These are phyloP conservation scores for Petunia hybrid DNA, from an alignment of 305 asterid species.

Conservation along the genomic window DNA sequence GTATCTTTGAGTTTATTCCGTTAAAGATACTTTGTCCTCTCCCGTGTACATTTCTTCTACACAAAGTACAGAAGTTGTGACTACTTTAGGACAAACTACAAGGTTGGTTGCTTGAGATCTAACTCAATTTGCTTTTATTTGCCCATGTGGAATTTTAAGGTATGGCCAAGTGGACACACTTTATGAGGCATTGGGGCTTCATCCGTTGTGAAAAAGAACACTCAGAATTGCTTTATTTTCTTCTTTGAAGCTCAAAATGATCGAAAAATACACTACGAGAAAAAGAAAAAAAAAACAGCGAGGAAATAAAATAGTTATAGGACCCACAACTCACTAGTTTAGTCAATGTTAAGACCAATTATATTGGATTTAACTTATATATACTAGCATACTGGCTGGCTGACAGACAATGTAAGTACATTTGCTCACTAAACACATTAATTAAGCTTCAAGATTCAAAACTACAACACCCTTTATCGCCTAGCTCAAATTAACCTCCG, in stretches of 20 bases:
- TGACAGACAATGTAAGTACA: too few species aligned
- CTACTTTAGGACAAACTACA: constrained; percentile 20
- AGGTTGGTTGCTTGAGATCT: constrained; percentile 2
- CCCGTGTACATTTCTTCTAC: neutral
- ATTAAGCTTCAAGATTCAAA: too few species aligned
- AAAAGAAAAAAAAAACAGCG: neutral
- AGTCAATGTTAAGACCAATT: neutral
- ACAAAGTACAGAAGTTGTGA: neutral
- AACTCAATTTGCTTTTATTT: neutral
- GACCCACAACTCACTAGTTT: constrained; percentile 26
- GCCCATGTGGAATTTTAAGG: neutral
- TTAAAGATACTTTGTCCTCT: constrained; percentile 26
- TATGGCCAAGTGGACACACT: too few species aligned
- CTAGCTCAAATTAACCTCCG: neutral
- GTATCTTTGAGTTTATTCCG: constrained; percentile 22
- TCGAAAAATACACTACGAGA: neutral
- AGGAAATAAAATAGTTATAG: neutral
- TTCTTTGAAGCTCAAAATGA: neutral
- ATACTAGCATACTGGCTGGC: too few species aligned
- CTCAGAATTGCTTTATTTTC: too few species aligned
- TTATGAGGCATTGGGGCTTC: too few species aligned
- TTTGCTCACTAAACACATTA: too few species aligned
- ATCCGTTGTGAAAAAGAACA: too few species aligned
- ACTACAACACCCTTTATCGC: too few species aligned
- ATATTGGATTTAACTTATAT: too few species aligned